Evolutionary conservation across 345 rosid species (phyloP), one percentile per base, ranked within the genome.

Genomic region (Crucihimalaya himalaica): DNA sequence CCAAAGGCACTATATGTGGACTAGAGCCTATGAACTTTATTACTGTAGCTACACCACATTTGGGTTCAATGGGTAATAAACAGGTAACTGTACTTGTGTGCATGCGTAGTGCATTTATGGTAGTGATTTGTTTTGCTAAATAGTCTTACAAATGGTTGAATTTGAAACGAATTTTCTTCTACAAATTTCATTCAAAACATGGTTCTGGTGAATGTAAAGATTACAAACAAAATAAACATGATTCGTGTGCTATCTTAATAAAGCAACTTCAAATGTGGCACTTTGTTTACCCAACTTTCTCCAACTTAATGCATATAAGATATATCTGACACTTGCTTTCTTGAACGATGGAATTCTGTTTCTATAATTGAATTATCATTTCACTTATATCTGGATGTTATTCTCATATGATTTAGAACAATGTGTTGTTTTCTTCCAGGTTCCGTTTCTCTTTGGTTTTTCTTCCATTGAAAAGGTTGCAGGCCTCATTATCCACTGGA

Each of bases 361-460:
- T 69, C 32, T 37, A 46, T 31, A 6, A n/a, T 45, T 73, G 29
- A 27, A 19, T 72, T 60, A 11, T 20, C 8, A 14, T 58, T 27
- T 32, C 32, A 45, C 81, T 50, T 25, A 31, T 40, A 32, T 56
- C 5, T 1, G 8, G 64, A 37, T 52, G 28, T 52, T 48, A 61
- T 59, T 45, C 27, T 53, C 25, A 34, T 15, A 31, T 31, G 21
- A 9, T 8, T 43, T 59, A 11, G 9, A 57, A 60, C 27, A 67
- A 54, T 25, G 6, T 58, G 43, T 52, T 68, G 31, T 79, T 25
- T 57, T 43, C 28, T 67, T 83, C 75, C 83, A 95, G 98, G 99
- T 92, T 25, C 99, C 99, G 12, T 95, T 95, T 84, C 99, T 95
- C 77, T 92, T 95, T 79, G 99, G 99, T 43, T 84, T 95, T 39